Evolutionary conservation across 2,329 filamentous ascomycete species (phyloP), one percentile per base, ranked within the genome.

Genomic region (Neofusicoccum sp.): DNA sequence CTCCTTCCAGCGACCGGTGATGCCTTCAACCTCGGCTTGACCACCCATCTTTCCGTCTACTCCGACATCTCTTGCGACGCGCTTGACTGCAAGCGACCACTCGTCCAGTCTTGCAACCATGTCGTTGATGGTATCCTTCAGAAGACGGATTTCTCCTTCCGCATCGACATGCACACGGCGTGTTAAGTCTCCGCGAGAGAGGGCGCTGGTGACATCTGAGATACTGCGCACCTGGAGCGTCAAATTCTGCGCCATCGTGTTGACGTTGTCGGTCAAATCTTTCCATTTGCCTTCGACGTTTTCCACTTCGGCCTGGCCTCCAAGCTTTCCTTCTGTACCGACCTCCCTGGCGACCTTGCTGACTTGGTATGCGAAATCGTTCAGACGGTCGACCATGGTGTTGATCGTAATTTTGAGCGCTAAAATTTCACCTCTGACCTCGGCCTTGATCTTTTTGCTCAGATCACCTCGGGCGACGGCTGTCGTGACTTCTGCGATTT

Each of bases 41-140:
- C 94, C 94, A 71, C 94, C 94, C 92, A 99, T 97, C 81, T 97
- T 98, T 66, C 94, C 94, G 72, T 98, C 95, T 59, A 98, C 94
- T 68, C 94, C 94, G 69, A 98, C 95, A 76, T 98, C 95, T 71
- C 95, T 93, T 64, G 94, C 94, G 34, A 99, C 94, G 70, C 93
- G 87, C 79, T 98, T 95, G 67, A 99, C 90, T 74, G 97, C 93
- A 69, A 96, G 93, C 62, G 93, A 97, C 85, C 97, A 98, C 67
- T 94, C 94, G 64, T 95, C 96, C 56, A 99, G 81, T 66, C 94
- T 88, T 74, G 93, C 93, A 68, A 98, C 94, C 94, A 97, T 97
- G 87, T 97, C 94, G 76, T 97, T 97, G 81, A 97, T 97, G 47
- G 94, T 98, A 73, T 96, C 92, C 75, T 97, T 97, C 59, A 98